These are phyloP conservation scores for Leucosporidium creatinivorum DNA, from an alignment of 768 basidiomycete genomes.

Conservation along the genomic window DNA sequence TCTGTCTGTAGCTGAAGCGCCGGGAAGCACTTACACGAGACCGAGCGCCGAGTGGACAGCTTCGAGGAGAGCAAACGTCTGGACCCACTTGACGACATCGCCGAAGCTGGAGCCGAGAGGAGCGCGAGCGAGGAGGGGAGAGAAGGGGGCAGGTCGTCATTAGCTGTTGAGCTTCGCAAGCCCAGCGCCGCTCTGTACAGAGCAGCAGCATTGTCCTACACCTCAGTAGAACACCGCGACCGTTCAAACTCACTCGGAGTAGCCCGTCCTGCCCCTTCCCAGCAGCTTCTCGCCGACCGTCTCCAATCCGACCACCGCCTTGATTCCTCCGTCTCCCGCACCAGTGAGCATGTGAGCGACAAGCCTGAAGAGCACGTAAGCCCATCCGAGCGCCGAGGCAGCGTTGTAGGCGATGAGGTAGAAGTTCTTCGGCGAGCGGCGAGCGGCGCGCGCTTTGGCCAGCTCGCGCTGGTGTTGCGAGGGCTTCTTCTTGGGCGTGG, in stretches of 20 bases:
- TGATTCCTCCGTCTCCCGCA: conserved; percentile 39
- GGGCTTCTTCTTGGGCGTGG: neutral
- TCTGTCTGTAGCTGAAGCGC: conserved; percentile 70
- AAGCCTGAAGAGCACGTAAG: conserved; percentile 54
- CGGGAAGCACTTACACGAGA: conserved; percentile 66
- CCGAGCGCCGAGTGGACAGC: conserved; percentile 70
- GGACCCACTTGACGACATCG: conserved; percentile 57
- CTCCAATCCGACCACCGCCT: conserved; percentile 3
- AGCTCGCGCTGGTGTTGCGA: neutral
- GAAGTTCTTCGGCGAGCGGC: conserved; percentile 5
- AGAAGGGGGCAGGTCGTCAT: no score
- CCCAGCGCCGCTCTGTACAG: no score
- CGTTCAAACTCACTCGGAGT: conserved; percentile 10
- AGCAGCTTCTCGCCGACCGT: conserved; percentile 40
- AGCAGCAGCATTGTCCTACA: no score
- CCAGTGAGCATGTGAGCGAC: conserved; percentile 30
- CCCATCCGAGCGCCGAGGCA: conserved; percentile 68
- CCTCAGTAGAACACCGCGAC: no score
- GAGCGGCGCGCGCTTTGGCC: neutral
- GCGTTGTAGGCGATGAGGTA: conserved; percentile 77
- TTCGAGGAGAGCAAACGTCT: conserved; percentile 76
- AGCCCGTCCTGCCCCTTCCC: conserved; percentile 7
- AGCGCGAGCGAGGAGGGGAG: no score
- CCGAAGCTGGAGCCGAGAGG: conserved; percentile 12
- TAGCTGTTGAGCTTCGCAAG: no score